Evolutionary conservation across 371 early-diverging fungal species (phyloP).

Genomic region (Scutellospora calospora): DNA sequence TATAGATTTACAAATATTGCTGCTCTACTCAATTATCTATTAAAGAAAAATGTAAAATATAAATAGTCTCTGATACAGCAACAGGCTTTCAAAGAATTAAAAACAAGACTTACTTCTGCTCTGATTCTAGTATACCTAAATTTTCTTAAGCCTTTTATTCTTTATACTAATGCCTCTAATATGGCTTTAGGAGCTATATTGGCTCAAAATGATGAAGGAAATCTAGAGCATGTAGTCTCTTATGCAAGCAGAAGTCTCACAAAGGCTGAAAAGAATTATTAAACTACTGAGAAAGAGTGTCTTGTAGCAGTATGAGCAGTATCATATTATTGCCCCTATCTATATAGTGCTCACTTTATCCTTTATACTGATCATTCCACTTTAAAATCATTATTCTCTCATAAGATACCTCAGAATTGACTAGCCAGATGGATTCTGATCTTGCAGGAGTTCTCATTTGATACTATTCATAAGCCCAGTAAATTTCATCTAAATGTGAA

Average conservation of each 20-base stretch:
- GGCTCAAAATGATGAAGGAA: slow-evolving; percentile 43
- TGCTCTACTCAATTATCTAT: slow-evolving; percentile 54
- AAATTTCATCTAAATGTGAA: no score
- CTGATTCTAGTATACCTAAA: slow-evolving; percentile 49
- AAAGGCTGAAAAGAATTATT: background rate
- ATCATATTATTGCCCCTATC: background rate
- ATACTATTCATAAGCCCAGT: no score
- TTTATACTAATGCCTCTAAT: slow-evolving; percentile 51
- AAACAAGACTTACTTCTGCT: slow-evolving; percentile 32
- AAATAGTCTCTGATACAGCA: slow-evolving; percentile 48
- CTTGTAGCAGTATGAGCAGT: background rate
- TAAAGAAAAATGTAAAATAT: slow-evolving; percentile 46
- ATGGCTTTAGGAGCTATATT: slow-evolving; percentile 50
- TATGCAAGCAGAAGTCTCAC: background rate
- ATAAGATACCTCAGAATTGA: no score
- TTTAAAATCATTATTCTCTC: no score
- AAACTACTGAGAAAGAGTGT: no score
- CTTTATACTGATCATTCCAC: background rate
- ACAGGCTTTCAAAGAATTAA: slow-evolving; percentile 48
- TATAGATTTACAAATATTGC: slow-evolving; percentile 51
- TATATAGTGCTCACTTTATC: background rate
- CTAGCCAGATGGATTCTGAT: no score
- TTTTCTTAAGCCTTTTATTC: slow-evolving; percentile 42
- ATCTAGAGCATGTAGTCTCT: slow-evolving; percentile 37
- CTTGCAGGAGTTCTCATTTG: no score